Evolutionary conservation across 208 protist genomes (phyloP).

Genomic region (Trypanosoma cruzi): DNA sequence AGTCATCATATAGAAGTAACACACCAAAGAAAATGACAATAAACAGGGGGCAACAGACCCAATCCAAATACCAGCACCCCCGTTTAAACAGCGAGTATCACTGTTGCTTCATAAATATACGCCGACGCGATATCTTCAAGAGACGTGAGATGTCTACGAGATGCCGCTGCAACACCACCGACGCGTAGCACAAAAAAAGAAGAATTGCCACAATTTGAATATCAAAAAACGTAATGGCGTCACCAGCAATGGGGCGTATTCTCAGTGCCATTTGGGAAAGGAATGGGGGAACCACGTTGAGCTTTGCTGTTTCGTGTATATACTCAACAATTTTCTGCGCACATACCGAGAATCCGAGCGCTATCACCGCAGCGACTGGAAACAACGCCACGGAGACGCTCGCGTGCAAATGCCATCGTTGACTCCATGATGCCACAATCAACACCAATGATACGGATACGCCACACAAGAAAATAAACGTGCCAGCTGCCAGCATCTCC

Average conservation of each 20-base stretch:
- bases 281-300: neutral
- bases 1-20: no score
- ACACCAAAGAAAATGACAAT: no score
- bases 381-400: constrained; percentile 42
- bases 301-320: constrained; percentile 11
- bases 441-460: neutral
- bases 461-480: constrained; percentile 7
- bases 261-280: constrained; percentile 16
- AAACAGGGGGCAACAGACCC: neutral
- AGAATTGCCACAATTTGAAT: constrained; percentile 56
- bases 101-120: constrained; percentile 31
- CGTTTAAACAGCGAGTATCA: neutral
- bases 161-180: constrained; percentile 40
- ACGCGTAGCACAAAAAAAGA: constrained; percentile 63
- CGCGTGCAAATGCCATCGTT: constrained; percentile 31
- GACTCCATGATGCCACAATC: neutral
- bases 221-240: constrained; percentile 36
- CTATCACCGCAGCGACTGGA: constrained; percentile 31
- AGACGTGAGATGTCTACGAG: constrained; percentile 56
- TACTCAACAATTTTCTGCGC: constrained; percentile 24
- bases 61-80: neutral
- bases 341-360: constrained; percentile 19
- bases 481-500: neutral
- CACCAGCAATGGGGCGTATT: constrained; percentile 19
- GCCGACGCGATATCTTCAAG: constrained; percentile 63